Evolutionary conservation across 192 early-diverging fungal species (phyloP).

Genomic region (Coemansia sp.): DNA sequence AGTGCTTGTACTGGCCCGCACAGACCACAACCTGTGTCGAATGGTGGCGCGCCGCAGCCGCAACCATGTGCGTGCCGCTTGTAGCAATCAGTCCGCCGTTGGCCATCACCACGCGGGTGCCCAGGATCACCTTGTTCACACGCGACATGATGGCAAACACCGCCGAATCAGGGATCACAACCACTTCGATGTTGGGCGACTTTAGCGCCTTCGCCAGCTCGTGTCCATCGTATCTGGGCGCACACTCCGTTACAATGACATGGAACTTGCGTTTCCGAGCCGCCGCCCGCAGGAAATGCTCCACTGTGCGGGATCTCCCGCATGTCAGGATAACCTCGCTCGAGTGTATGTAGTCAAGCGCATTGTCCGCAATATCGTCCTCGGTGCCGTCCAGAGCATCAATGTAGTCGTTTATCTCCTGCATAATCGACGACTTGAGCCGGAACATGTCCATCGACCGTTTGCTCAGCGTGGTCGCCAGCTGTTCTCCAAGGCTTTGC

Average conservation of each 20-base stretch:
- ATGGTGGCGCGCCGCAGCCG: conserved; percentile 89
- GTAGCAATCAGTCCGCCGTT: conserved; percentile 90
- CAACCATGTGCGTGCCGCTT: conserved; percentile 77
- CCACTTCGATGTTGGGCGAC: conserved; percentile 82
- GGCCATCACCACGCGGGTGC: conserved; percentile 87
- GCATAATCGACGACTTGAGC: conserved; percentile 75
- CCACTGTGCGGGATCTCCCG: conserved; percentile 83
- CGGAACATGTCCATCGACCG: conserved; percentile 42
- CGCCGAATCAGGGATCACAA: conserved; percentile 88
- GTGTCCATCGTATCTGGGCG: conserved; percentile 87
- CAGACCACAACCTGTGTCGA: conserved; percentile 92
- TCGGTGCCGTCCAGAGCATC: conserved; percentile 80
- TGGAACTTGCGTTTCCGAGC: conserved; percentile 86
- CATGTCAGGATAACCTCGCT: conserved; percentile 96
- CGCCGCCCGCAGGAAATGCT: conserved; percentile 80
- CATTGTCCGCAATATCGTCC: conserved; percentile 77
- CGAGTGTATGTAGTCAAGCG: conserved; percentile 90
- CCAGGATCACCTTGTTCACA: conserved; percentile 95
- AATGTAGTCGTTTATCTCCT: conserved; percentile 84
- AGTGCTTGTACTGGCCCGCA: conserved; percentile 86
- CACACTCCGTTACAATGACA: conserved; percentile 92
- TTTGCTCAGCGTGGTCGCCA: conserved; percentile 32
- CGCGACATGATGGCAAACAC: conserved; percentile 97
- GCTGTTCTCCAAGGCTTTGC: conserved; percentile 63
- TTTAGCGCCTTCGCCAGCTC: conserved; percentile 76